Percentiles rank a stretch among this genome's conserved stretches.
Evolutionary conservation across 768 basidiomycete genomes (phyloP).

Genomic region (Krasilnikovozyma curviuscula): DNA sequence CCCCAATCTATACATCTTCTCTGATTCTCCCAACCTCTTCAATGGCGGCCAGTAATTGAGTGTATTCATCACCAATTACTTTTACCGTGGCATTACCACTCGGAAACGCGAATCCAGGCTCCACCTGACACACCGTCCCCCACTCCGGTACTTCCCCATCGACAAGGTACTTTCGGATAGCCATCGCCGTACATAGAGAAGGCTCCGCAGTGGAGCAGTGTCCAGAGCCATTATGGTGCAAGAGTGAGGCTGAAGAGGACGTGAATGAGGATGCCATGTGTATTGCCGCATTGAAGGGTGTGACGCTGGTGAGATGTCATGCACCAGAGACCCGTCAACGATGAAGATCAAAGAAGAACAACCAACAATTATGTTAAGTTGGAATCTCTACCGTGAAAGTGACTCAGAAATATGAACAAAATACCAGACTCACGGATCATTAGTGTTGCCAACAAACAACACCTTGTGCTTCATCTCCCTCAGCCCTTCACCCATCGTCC

Average conservation of each 20-base stretch:
- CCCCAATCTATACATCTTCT: too few relatives aligned
- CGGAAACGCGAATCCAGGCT: not conserved
- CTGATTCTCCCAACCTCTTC: too few relatives aligned
- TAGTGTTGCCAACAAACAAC: not conserved
- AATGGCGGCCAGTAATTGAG: too few relatives aligned
- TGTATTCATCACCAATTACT: too few relatives aligned
- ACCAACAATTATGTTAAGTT: too few relatives aligned
- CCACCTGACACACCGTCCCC: not conserved
- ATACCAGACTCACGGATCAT: too few relatives aligned
- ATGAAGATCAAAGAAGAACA: too few relatives aligned
- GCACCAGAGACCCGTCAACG: too few relatives aligned
- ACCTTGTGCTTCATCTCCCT: constrained; percentile 2
- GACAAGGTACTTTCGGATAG: not conserved
- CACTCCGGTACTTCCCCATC: not conserved
- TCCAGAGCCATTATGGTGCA: not conserved
- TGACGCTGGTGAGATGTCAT: too few relatives aligned
- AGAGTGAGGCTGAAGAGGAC: not conserved
- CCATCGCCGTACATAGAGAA: not conserved
- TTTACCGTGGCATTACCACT: too few relatives aligned
- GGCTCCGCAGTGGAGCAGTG: not conserved
- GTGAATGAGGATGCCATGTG: not conserved
- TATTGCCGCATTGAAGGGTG: not conserved
- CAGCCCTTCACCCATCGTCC: not conserved
- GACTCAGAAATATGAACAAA: too few relatives aligned
- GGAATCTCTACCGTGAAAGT: too few relatives aligned